Percentiles rank a stretch among this genome's conserved stretches.
These are phyloP conservation scores for Castanea crenata DNA, from an alignment of 306 rosid species.

Conservation along the genomic window DNA sequence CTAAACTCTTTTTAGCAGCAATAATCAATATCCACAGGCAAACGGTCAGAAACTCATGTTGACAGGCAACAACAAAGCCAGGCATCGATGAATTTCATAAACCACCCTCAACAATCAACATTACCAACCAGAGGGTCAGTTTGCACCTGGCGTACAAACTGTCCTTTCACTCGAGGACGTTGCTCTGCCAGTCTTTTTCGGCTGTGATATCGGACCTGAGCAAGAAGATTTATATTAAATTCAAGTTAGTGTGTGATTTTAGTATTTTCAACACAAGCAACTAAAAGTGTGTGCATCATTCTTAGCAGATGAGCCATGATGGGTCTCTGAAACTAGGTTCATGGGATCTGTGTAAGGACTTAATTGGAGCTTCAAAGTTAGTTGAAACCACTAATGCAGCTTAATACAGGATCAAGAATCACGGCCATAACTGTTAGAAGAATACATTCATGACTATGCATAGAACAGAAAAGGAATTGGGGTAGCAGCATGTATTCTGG, in stretches of 20 bases:
- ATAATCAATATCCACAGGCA: not conserved
- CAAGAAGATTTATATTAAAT: conserved; percentile 17
- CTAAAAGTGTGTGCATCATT: conserved; percentile 35
- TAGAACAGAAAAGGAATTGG: not conserved
- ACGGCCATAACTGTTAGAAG: not conserved
- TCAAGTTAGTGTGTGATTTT: not conserved
- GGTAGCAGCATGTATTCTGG: not conserved
- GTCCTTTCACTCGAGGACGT: conserved; percentile 75
- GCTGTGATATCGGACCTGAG: conserved; percentile 68
- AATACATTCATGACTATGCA: not conserved
- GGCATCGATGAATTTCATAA: conserved; percentile 19
- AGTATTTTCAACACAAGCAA: not conserved
- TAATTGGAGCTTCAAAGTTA: conserved; percentile 8
- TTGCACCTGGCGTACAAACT: conserved; percentile 54
- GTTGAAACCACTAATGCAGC: not conserved
- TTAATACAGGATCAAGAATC: not conserved
- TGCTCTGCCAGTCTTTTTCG: conserved; percentile 68
- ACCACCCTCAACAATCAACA: conserved; percentile 22
- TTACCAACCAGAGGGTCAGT: conserved; percentile 18
- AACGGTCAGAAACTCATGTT: too few relatives aligned
- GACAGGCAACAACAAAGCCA: too few relatives aligned
- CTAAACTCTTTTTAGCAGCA: conserved; percentile 5
- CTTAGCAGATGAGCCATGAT: conserved; percentile 10
- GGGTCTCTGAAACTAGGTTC: not conserved
- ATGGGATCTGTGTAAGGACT: not conserved